Conservation (phyloP, 495 filamentous ascomycete genomes). For the Thozetella sp. region DNA sequence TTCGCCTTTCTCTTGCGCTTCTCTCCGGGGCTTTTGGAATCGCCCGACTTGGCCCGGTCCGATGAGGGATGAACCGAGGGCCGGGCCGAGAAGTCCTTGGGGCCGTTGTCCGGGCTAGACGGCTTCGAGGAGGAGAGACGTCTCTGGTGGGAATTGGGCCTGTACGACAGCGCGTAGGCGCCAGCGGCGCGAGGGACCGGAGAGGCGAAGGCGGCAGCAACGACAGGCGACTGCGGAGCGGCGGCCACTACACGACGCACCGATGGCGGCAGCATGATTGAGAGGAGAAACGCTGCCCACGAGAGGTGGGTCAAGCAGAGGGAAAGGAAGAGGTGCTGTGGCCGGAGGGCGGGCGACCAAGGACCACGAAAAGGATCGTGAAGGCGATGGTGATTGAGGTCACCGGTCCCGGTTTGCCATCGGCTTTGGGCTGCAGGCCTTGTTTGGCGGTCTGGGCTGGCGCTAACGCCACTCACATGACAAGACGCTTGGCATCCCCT, state of each 20-base stretch:
- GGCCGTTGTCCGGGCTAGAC: slow-evolving; percentile 53
- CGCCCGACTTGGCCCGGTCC: slow-evolving; percentile 25
- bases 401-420: neutral
- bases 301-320: neutral
- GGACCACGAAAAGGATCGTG: neutral
- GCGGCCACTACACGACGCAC: slow-evolving; percentile 47
- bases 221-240: slow-evolving; percentile 37
- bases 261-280: slow-evolving; percentile 52
- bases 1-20: slow-evolving; percentile 49
- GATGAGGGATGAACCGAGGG: slow-evolving; percentile 24
- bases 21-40: slow-evolving; percentile 38
- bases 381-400: neutral
- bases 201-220: slow-evolving; percentile 36
- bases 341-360: neutral
- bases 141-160: slow-evolving; percentile 39
- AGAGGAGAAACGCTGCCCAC: neutral
- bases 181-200: slow-evolving; percentile 33
- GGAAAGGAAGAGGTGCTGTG: neutral
- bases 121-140: slow-evolving; percentile 61
- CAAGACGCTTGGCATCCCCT: neutral
- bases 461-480: neutral
- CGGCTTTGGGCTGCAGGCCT: neutral
- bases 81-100: slow-evolving; percentile 44
- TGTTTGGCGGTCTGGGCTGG: neutral
- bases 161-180: slow-evolving; percentile 34